phyloP scores from a whole-genome alignment of 2,329 filamentous ascomycete species.

The Microsporum ferrugineum region DNA sequence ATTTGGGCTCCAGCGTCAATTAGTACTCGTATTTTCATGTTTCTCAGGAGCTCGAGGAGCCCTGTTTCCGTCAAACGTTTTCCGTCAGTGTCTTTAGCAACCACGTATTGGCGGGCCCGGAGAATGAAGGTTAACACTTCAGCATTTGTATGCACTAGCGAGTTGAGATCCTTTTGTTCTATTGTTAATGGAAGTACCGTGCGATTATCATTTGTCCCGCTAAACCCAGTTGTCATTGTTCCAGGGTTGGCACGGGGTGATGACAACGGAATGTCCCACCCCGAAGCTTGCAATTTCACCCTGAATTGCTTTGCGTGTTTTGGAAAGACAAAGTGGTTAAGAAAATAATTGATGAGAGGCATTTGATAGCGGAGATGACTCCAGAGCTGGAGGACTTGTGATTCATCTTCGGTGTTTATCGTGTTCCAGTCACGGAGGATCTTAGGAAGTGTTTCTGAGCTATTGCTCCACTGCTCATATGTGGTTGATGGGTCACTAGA shows the following conservation, averaged over 20 bases:
- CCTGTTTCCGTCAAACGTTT: conserved; percentile 9
- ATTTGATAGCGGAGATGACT: conserved; percentile 44
- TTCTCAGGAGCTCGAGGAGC: conserved; percentile 33
- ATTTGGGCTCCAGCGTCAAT: conserved; percentile 62
- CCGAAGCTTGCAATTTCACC: conserved; percentile 51
- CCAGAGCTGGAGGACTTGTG: conserved; percentile 41
- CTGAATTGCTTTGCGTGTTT: conserved; percentile 53
- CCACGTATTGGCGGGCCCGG: conserved; percentile 34
- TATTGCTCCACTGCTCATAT: conserved; percentile 30
- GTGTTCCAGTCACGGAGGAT: conserved; percentile 36
- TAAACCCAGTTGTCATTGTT: conserved; percentile 50
- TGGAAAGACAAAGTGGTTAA: conserved; percentile 49
- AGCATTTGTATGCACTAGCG: conserved; percentile 55
- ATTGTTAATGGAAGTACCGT: conserved; percentile 48
- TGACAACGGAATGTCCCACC: conserved; percentile 48
- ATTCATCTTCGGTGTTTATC: conserved; percentile 49
- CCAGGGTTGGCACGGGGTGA: conserved; percentile 19
- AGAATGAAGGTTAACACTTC: conserved; percentile 52
- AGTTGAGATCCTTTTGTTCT: conserved; percentile 43
- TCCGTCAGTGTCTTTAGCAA: conserved; percentile 7
- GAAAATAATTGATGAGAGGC: conserved; percentile 51
- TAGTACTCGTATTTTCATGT: conserved; percentile 44
- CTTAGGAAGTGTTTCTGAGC: conserved; percentile 23
- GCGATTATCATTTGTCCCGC: conserved; percentile 55
- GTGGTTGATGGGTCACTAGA: conserved; percentile 44